These are phyloP conservation scores for Betula pendula DNA, from an alignment of 306 rosid species.

Conservation along the genomic window DNA sequence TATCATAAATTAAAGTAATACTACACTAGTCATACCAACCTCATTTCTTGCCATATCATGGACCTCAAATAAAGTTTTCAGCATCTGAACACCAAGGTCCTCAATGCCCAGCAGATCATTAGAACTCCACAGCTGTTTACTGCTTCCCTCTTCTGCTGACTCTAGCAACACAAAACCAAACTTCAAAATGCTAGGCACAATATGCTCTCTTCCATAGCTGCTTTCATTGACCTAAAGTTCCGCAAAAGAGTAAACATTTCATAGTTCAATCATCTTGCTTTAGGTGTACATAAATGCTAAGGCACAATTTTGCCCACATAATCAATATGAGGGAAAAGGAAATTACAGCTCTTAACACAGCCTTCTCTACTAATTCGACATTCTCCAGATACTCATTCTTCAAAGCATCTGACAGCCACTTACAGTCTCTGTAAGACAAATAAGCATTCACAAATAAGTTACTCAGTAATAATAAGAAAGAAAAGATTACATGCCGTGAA, in stretches of 20 bases:
- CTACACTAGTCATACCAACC: conserved; percentile 22
- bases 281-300: neutral
- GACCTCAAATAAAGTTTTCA: conserved; percentile 35
- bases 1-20: neutral
- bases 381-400: conserved; percentile 34
- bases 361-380: conserved; percentile 39
- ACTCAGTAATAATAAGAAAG: neutral
- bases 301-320: neutral
- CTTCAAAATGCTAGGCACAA: conserved; percentile 44
- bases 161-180: conserved; percentile 38
- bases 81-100: conserved; percentile 43
- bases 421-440: conserved; percentile 37
- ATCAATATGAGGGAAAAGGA: neutral
- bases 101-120: conserved; percentile 40
- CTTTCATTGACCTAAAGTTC: conserved; percentile 38
- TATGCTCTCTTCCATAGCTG: conserved; percentile 42
- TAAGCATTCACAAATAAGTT: neutral
- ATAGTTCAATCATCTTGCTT: neutral
- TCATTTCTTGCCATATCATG: conserved; percentile 46
- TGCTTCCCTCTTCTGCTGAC: conserved; percentile 34
- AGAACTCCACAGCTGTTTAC: conserved; percentile 24
- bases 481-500: neutral
- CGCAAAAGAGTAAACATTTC: neutral
- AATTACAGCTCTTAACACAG: conserved; percentile 42
- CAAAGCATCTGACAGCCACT: conserved; percentile 39